Evolutionary conservation across 2,329 filamentous ascomycete species (phyloP), one percentile per base, ranked within the genome.

Genomic region (Trichoderma sp.): DNA sequence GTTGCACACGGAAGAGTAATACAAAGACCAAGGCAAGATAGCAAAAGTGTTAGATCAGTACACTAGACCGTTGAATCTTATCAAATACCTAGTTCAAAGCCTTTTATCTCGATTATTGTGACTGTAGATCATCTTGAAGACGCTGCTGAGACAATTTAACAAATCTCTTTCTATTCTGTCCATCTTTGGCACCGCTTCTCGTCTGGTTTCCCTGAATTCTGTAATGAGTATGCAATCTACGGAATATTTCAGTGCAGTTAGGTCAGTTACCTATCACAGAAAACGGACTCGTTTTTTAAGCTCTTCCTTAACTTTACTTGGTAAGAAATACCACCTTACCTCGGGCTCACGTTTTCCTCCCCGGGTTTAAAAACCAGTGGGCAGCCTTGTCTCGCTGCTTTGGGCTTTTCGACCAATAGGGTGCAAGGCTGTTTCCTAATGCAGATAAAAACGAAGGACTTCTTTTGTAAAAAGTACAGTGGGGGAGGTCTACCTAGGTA

Each of bases 41-140:
- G 38, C n/a, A 41, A 73, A 71, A 65, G 59, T 62, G 59, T 65
- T 64, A 27, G 29, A 64, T 38, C 24, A 65, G 60, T 65, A 62
- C 38, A 71, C 67, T 71, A 71, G 67, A 71, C 35, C 53, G 59
- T 29, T 71, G 67, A 71, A 31, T 60, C 16, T 60, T 71, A 29
- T 41, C n/a, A 59, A 59, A 45, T 60, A 60, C 24, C n/a, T 60
- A n/a, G 8, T 45, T 35, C 29, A n/a, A 38, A 38, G 33, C 24
- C 21, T 45, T 33, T 31, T n/a, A 9, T 21, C 41, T n/a, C 18
- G 16, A 6, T n/a, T 16, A 3, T 6, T 8, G 12, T 41, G n/a
- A 24, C 45, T 65, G 63, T 9, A 6, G 21, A 24, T 14, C 0
- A 6, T 12, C 16, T n/a, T 18, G 41, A 45, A 38, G 16, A 45